These are phyloP conservation scores for Candida adriatica DNA, from an alignment of 805 yeast genomes.

Conservation along the genomic window DNA sequence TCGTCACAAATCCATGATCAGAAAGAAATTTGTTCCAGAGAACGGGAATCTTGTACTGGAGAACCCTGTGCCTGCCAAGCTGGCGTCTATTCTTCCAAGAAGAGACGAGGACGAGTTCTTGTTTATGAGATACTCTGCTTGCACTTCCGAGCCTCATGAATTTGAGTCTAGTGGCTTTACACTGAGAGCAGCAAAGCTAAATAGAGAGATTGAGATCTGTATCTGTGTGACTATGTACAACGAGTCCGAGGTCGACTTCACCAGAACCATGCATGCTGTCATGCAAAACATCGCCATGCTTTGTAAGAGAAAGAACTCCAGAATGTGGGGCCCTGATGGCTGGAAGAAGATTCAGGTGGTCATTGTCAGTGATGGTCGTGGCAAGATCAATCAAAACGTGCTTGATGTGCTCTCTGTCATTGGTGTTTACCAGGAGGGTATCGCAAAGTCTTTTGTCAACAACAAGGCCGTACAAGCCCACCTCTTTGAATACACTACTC, in stretches of 20 bases:
- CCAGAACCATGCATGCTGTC: slow-evolving; percentile 91
- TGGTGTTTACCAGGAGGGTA: slow-evolving; percentile 96
- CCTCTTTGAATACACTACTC: slow-evolving; percentile 93
- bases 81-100: slow-evolving; percentile 76
- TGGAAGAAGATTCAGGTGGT: slow-evolving; percentile 96
- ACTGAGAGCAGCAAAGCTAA: slow-evolving; percentile 75
- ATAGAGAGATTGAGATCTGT: slow-evolving; percentile 87
- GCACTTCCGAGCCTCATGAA: slow-evolving; percentile 88
- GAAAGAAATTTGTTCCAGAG: slow-evolving; percentile 69
- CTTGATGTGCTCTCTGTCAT: slow-evolving; percentile 86
- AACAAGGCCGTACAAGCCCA: slow-evolving; percentile 90
- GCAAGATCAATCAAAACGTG: slow-evolving; percentile 78
- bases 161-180: slow-evolving; percentile 77
- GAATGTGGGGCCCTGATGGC: slow-evolving; percentile 92
- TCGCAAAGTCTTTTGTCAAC: slow-evolving; percentile 91
- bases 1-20: slow-evolving; percentile 60
- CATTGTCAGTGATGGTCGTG: slow-evolving; percentile 91
- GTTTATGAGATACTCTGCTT: slow-evolving; percentile 95
- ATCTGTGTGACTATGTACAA: slow-evolving; percentile 96
- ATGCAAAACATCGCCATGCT: slow-evolving; percentile 88
- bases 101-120: slow-evolving; percentile 90
- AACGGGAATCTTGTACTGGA: slow-evolving; percentile 83
- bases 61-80: slow-evolving; percentile 89
- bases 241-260: slow-evolving; percentile 83
- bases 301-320: slow-evolving; percentile 70